Conservation (phyloP, 352 stramenopile genomes). For the Phytophthora constricta region DNA sequence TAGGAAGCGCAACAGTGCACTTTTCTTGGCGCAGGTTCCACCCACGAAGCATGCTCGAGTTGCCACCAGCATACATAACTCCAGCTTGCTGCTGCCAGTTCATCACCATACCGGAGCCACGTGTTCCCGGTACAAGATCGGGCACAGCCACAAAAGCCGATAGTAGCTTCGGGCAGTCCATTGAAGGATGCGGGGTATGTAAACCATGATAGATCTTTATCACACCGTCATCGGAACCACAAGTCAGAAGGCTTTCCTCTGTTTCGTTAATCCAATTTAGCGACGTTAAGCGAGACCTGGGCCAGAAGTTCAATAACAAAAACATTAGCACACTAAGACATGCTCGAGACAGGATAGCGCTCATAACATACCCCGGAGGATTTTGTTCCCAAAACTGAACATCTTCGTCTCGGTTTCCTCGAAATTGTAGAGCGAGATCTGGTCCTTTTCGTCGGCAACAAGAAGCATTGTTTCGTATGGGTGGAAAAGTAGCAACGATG, state of each 20-base stretch:
- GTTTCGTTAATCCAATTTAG: conserved; percentile 98
- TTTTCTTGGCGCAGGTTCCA: conserved; percentile 97
- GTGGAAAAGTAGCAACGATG: conserved; percentile 96
- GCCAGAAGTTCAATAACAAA: conserved; percentile 11
- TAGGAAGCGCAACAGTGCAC: conserved; percentile 80
- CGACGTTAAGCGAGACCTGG: conserved; percentile 92
- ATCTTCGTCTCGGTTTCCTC: conserved; percentile 89
- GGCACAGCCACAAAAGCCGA: conserved; percentile 94
- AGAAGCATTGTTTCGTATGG: conserved; percentile 94
- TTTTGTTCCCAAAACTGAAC: conserved; percentile 89
- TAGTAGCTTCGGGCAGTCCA: conserved; percentile 76
- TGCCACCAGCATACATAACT: conserved; percentile 93
- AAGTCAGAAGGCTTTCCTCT: conserved; percentile 93
- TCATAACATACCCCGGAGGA: conserved; percentile 64
- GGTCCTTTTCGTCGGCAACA: conserved; percentile 94
- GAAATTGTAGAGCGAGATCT: conserved; percentile 96
- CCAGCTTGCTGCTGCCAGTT: conserved; percentile 95
- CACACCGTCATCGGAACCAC: conserved; percentile 96
- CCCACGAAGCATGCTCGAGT: conserved; percentile 89
- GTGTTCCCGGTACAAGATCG: conserved; percentile 90
- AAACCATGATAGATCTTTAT: conserved; percentile 95
- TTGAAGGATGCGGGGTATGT: conserved; percentile 55
- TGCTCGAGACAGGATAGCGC: no score
- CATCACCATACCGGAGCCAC: conserved; percentile 94
- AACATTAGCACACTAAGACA: no score